Evolutionary conservation across 2,329 filamentous ascomycete genomes (phyloP).

Genomic region (Clonostachys byssicola): DNA sequence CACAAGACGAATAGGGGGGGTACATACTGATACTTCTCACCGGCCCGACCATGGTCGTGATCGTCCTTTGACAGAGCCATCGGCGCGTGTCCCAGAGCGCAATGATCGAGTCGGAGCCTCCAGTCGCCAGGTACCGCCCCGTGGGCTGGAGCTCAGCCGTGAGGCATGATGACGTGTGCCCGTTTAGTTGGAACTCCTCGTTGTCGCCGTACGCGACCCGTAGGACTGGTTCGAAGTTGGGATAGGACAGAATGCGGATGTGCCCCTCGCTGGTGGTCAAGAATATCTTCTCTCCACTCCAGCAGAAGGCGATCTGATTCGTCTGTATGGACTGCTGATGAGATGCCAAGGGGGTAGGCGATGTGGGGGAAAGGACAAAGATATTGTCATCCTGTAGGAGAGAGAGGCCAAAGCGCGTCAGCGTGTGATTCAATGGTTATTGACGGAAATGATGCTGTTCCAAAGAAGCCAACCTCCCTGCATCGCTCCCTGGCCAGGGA

Average conservation of each 20-base stretch:
- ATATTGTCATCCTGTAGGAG: conserved; percentile 53
- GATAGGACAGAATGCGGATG: conserved; percentile 66
- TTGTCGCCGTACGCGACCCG: conserved; percentile 37
- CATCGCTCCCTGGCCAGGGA: neutral
- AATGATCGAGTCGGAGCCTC: conserved; percentile 71
- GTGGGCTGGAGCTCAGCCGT: conserved; percentile 66
- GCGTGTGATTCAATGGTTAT: too few relatives aligned
- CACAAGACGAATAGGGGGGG: neutral
- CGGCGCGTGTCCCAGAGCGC: conserved; percentile 74
- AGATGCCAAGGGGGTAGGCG: conserved; percentile 48
- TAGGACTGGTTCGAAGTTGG: conserved; percentile 53
- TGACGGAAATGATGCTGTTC: too few relatives aligned
- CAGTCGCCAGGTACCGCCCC: conserved; percentile 68
- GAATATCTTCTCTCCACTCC: conserved; percentile 67
- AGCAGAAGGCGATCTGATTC: conserved; percentile 72
- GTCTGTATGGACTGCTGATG: conserved; percentile 61
- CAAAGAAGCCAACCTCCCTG: too few relatives aligned
- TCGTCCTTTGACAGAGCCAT: conserved; percentile 71
- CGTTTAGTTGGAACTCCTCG: conserved; percentile 55
- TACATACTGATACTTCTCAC: conserved; percentile 62
- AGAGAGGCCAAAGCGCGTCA: too few relatives aligned
- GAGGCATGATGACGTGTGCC: conserved; percentile 70
- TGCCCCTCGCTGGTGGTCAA: conserved; percentile 68
- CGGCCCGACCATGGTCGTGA: conserved; percentile 65
- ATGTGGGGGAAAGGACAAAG: conserved; percentile 57